phyloP scores from a whole-genome alignment of 345 rosid genomes.

The Acer campestre region DNA sequence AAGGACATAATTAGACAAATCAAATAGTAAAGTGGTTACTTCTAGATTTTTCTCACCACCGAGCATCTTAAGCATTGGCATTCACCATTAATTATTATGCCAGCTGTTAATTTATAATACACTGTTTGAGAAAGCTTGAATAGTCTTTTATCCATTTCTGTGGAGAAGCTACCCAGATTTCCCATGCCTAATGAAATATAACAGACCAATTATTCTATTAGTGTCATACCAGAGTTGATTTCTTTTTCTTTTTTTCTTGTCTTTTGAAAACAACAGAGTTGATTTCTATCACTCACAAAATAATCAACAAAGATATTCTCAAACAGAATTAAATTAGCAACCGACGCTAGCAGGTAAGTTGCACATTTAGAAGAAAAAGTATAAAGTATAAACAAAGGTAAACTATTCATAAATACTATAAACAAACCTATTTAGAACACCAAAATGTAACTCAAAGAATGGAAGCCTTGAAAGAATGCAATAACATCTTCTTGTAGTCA shows the following conservation, averaged over 20 bases:
- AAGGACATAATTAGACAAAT: not conserved
- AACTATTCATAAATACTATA: not conserved
- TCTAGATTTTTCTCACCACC: not conserved
- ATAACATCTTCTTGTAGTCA: conserved; percentile 93
- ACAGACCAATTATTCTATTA: not conserved
- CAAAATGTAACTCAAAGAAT: conserved; percentile 90
- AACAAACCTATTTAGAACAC: conserved; percentile 73
- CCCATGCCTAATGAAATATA: not conserved
- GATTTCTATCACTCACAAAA: not conserved
- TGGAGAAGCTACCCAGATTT: not conserved
- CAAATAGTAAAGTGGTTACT: not conserved
- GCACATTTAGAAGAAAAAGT: not conserved
- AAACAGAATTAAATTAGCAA: not conserved
- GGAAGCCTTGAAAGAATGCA: conserved; percentile 97
- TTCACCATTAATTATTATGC: not conserved
- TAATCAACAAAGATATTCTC: not conserved
- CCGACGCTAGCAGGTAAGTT: not conserved
- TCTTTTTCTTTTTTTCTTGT: not conserved
- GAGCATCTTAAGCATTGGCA: not conserved
- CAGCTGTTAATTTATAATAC: not conserved
- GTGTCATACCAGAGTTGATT: not conserved
- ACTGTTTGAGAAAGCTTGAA: not conserved
- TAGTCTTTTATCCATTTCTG: not conserved
- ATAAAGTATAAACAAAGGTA: not conserved
- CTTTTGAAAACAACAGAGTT: not conserved